Conservation (phyloP, 225 moss, liverwort and hornwort genomes). For the Sphagnum contortum region DNA sequence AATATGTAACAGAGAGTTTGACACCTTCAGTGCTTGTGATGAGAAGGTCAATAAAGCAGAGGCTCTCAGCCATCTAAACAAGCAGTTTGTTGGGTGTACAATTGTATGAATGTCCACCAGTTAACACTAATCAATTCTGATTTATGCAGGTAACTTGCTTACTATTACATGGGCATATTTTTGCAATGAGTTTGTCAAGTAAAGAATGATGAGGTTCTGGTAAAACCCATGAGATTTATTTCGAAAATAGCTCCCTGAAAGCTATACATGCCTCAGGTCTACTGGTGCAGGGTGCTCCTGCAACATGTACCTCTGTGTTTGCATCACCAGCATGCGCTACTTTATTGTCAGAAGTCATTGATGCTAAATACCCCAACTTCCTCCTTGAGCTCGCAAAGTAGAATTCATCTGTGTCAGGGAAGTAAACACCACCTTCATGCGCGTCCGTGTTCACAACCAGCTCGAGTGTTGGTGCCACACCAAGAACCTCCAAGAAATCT, state of each 20-base stretch:
- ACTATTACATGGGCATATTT: no score
- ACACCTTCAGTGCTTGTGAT: no score
- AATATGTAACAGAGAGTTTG: no score
- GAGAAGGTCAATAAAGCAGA: no score
- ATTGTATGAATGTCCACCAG: constrained; percentile 1
- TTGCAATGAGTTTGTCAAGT: no score
- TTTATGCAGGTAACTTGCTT: no score
- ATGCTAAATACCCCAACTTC: constrained; percentile 15
- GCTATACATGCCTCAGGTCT: not conserved
- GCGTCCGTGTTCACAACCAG: constrained; percentile 36
- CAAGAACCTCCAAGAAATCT: constrained; percentile 54
- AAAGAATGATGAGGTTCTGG: not conserved
- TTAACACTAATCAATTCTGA: no score
- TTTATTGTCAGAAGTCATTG: constrained; percentile 27
- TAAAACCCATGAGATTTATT: no score
- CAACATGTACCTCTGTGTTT: constrained; percentile 12
- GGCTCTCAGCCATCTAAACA: no score
- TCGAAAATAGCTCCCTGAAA: not conserved
- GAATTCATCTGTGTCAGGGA: constrained; percentile 48
- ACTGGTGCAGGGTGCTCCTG: no score
- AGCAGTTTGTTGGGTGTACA: no score
- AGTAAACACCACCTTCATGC: constrained; percentile 63
- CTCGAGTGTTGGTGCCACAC: constrained; percentile 41
- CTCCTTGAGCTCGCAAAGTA: constrained; percentile 43
- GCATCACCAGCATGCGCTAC: constrained; percentile 20